Conservation (phyloP, 2,329 filamentous ascomycete species). For the Ophiostoma montium region DNA sequence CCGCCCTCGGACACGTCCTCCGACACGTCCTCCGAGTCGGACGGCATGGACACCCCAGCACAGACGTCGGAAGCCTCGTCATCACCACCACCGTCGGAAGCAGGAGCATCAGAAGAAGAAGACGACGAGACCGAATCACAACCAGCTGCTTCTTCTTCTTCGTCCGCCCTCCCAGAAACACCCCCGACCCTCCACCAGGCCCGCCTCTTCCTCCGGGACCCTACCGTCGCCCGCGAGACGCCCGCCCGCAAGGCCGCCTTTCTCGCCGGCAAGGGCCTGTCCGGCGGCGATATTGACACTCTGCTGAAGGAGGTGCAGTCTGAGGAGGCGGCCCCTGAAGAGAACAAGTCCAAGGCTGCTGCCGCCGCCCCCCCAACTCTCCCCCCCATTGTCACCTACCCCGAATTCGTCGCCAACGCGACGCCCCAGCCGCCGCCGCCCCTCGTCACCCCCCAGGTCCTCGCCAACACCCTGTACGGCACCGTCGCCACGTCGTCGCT, state of each 20-base stretch:
- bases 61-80: no score
- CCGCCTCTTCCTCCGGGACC: slow-evolving; percentile 60
- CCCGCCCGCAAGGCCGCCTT: slow-evolving; percentile 64
- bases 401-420: slow-evolving; percentile 50
- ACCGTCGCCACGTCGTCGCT: slow-evolving; percentile 44
- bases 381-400: slow-evolving; percentile 53
- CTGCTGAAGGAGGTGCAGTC: slow-evolving; percentile 33
- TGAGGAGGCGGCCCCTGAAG: no score
- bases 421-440: slow-evolving; percentile 35
- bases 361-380: slow-evolving; percentile 8
- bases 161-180: not conserved
- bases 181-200: slow-evolving; percentile 46
- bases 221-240: slow-evolving; percentile 53
- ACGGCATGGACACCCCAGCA: not conserved
- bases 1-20: not conserved
- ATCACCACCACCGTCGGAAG: not conserved
- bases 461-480: slow-evolving; percentile 45
- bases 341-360: not conserved
- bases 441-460: slow-evolving; percentile 44
- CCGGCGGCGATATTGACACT: slow-evolving; percentile 49
- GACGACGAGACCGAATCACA: not conserved
- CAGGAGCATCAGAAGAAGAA: not conserved
- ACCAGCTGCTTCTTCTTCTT: not conserved
- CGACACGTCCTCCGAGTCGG: not conserved
- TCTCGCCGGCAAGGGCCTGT: slow-evolving; percentile 62